Conservation (phyloP, 257 asterid genomes). For the Anisodus acutangulus region DNA sequence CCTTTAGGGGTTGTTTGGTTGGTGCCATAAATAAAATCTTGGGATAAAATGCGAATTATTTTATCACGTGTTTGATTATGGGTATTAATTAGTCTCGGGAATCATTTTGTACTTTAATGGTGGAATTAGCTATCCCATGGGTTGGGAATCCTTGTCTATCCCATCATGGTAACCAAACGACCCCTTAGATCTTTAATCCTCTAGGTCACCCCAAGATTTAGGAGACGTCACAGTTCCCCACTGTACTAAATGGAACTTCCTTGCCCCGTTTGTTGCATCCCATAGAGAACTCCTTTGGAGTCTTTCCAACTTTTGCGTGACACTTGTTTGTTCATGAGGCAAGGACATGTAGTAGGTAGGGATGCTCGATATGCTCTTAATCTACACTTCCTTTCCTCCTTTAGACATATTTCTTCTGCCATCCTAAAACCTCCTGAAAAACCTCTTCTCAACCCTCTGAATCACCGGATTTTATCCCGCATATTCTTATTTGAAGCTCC, state of each 20-base stretch:
- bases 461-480: background rate
- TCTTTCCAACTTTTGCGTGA: background rate
- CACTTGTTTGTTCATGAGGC: background rate
- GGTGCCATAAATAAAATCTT: background rate
- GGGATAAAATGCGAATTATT: background rate
- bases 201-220: constrained; percentile 1
- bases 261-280: background rate
- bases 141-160: background rate
- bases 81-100: background rate
- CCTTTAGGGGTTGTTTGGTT: background rate
- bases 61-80: background rate
- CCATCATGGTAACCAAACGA: background rate
- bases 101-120: background rate
- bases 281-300: background rate
- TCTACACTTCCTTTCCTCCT: background rate
- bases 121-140: background rate
- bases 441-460: background rate
- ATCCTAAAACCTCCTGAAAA: background rate
- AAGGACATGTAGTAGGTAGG: background rate
- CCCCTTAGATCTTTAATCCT: background rate
- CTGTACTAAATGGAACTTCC: background rate
- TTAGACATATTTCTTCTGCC: background rate
- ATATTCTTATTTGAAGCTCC: background rate
- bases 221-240: background rate
- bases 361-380: background rate